Evolutionary conservation across 2,329 filamentous ascomycete genomes (phyloP), one percentile per base, ranked within the genome.

Genomic region (Fusarium papillatum): DNA sequence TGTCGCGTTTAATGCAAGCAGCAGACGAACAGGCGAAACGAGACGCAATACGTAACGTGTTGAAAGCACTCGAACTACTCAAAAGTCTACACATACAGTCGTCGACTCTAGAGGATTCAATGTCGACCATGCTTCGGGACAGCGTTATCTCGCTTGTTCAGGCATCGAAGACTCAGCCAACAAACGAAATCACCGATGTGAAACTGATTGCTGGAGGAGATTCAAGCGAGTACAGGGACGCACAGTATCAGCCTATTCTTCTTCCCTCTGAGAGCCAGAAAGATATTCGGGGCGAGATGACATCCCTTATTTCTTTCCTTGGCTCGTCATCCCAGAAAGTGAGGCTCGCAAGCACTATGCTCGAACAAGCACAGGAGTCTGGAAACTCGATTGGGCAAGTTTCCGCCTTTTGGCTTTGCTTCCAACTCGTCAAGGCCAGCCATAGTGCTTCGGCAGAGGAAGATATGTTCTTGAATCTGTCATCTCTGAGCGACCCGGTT

Each of bases 1-100:
- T 99, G 22, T 93, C 96, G 7, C 90, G 95, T 19, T 84, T 95
- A 17, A 96, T 98, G 92, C 95, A 96, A 81, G 91, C 92, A 11
- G 93, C 92, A 76, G 95, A 98, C 78, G 95, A 98, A 77, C 88
- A 88, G n/a, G 87, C 89, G 34, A 98, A 97, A 82, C 89, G 92
- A 72, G 89, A 90, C 67, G 92, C 93, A 3, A 89, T 98, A 31
- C 89, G 90, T 34, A 95, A 96, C 73, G 89, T 99, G n/a, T 90
- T 93, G 17, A 93, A 92, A 60, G 92, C 94, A 0, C 92, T 95
- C 64, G 88, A 90, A 36, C 82, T 96, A 10, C 85, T 97, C 24
- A 89, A 89, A 22, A 87, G 89, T 7, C 86, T 95, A 22, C 89
- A 91, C 7, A 87, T 93, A 29, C 90, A 92, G 67, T 94, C 93